Conservation (phyloP, 1,284 basidiomycete genomes). For the Stereum hirsutum region DNA sequence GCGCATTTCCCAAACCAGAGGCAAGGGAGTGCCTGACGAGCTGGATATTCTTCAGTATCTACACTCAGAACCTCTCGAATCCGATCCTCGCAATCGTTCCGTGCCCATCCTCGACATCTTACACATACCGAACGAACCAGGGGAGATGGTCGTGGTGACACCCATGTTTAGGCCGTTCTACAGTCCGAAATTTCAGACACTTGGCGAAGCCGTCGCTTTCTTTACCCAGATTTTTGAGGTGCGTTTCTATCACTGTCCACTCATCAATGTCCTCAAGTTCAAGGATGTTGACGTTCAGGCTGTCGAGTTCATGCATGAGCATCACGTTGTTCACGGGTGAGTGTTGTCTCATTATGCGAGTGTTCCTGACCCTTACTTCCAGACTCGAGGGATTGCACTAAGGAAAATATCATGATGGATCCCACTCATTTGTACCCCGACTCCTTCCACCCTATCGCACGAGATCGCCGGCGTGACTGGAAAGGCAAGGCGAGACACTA, state of each 20-base stretch:
- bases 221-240: constrained; percentile 22
- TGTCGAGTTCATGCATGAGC: constrained; percentile 15
- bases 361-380: neutral
- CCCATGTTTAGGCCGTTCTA: constrained; percentile 15
- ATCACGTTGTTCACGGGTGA: constrained; percentile 17
- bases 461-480: constrained; percentile 7
- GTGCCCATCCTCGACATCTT: constrained; percentile 17
- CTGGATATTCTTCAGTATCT: no score
- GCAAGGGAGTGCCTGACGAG: constrained; percentile 5
- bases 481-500: constrained; percentile 13
- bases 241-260: neutral
- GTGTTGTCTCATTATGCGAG: neutral
- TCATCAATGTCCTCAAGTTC: neutral
- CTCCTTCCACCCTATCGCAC: constrained; percentile 17
- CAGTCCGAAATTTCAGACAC: constrained; percentile 15
- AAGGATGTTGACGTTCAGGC: constrained; percentile 9
- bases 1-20: constrained; percentile 10
- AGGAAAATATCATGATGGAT: constrained; percentile 28
- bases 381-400: constrained; percentile 28
- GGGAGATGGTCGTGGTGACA: constrained; percentile 16
- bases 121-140: constrained; percentile 8
- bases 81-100: constrained; percentile 19
- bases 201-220: constrained; percentile 21
- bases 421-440: constrained; percentile 17
- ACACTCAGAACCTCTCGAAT: constrained; percentile 8